A percentile compares a stretch with the other conserved stretches of the same genome.
Evolutionary conservation across 768 basidiomycete genomes (phyloP).

Genomic region (Mycena sanguinolenta): DNA sequence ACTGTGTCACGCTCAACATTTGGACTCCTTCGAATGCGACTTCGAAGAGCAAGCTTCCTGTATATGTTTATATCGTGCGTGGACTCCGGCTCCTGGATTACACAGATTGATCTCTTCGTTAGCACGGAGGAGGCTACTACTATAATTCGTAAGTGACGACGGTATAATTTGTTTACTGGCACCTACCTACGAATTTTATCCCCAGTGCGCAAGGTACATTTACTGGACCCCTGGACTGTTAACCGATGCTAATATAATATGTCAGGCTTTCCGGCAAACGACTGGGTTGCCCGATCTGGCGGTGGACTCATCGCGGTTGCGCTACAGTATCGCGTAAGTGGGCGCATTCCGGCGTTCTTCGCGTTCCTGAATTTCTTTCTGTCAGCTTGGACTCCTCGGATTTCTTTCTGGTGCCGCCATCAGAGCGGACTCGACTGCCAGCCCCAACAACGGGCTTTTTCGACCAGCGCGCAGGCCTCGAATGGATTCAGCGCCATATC

Average conservation of each 20-base stretch:
- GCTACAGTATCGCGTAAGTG: constrained; percentile 41
- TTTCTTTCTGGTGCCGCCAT: constrained; percentile 46
- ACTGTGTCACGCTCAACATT: constrained; percentile 52
- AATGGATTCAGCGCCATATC: constrained; percentile 53
- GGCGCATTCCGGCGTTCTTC: neutral
- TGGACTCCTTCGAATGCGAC: constrained; percentile 49
- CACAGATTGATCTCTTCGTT: neutral
- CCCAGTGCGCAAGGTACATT: constrained; percentile 33
- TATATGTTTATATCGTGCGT: constrained; percentile 49
- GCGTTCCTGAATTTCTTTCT: neutral
- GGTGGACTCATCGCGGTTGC: constrained; percentile 44
- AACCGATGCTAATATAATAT: constrained; percentile 38
- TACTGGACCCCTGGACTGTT: neutral
- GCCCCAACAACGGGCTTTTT: constrained; percentile 51
- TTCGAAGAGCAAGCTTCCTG: constrained; percentile 46
- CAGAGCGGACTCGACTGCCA: constrained; percentile 39
- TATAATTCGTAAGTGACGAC: constrained; percentile 39
- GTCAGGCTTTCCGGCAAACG: constrained; percentile 51
- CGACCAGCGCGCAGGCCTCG: constrained; percentile 52
- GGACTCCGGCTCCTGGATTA: neutral
- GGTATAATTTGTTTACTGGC: neutral
- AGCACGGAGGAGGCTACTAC: constrained; percentile 50
- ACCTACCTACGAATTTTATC: neutral
- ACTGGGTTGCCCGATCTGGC: constrained; percentile 48
- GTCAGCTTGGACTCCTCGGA: constrained; percentile 38